Evolutionary conservation across 208 protist genomes (phyloP).

Genomic region (Acanthamoeba rhysodes): DNA sequence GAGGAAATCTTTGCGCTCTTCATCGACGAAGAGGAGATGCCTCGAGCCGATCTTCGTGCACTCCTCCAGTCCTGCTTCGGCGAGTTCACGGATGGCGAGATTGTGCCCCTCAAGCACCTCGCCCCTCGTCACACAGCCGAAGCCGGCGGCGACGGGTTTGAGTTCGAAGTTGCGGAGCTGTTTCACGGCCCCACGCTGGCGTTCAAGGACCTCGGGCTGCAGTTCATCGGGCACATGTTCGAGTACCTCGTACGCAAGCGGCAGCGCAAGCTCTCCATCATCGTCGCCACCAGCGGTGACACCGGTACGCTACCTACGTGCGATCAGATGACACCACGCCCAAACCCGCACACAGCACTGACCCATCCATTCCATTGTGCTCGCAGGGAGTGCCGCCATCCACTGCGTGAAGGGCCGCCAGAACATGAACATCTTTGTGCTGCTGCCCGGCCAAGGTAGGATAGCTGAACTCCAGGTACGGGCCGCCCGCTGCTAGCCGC

Average conservation of each 20-base stretch:
- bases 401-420: slow-evolving; percentile 27
- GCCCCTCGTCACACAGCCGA: neutral
- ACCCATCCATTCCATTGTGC: neutral
- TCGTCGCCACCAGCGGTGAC: slow-evolving; percentile 79
- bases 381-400: slow-evolving; percentile 87
- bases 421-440: slow-evolving; percentile 80
- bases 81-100: neutral
- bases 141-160: neutral
- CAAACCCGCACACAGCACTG: neutral
- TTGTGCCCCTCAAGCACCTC: slow-evolving; percentile 32
- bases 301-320: slow-evolving; percentile 1
- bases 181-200: slow-evolving; percentile 91
- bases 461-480: slow-evolving; percentile 76
- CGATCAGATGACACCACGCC: neutral
- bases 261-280: slow-evolving; percentile 61
- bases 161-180: slow-evolving; percentile 85
- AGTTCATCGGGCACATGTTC: slow-evolving; percentile 90
- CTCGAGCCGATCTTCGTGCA: slow-evolving; percentile 68
- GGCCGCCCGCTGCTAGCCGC: neutral
- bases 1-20: slow-evolving; percentile 68
- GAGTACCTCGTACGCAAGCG: slow-evolving; percentile 84
- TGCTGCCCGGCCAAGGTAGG: slow-evolving; percentile 60
- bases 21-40: slow-evolving; percentile 79
- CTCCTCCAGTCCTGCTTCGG: slow-evolving; percentile 75
- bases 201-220: slow-evolving; percentile 92